Conservation (phyloP, 129 eudicot species). For the Escallonia herrerae region DNA sequence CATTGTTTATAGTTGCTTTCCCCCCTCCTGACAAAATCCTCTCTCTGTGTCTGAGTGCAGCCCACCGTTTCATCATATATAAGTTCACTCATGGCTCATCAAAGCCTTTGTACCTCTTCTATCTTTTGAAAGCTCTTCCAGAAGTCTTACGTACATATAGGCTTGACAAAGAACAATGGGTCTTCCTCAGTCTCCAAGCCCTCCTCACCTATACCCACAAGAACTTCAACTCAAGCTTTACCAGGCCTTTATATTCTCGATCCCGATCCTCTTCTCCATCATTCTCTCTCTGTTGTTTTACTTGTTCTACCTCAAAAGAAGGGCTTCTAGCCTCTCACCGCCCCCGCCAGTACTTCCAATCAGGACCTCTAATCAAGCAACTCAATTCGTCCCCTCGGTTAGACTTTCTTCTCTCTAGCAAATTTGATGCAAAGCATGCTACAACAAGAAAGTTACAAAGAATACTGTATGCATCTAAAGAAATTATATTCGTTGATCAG, state of each 20-base stretch:
- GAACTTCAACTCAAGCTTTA: conserved; percentile 54
- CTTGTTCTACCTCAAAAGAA: conserved; percentile 59
- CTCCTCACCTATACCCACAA: conserved; percentile 32
- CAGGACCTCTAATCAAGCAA: conserved; percentile 20
- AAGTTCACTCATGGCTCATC: neutral
- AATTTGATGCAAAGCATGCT: too few relatives aligned
- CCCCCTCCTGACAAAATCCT: neutral
- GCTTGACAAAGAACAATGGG: conserved; percentile 7
- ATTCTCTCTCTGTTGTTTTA: conserved; percentile 44
- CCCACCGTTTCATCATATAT: neutral
- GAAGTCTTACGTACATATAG: too few relatives aligned
- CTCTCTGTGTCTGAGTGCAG: neutral
- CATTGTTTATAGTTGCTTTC: conserved; percentile 5
- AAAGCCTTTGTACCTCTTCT: too few relatives aligned
- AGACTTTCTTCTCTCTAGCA: neutral
- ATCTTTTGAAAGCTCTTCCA: neutral
- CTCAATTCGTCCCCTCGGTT: neutral
- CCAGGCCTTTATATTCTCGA: conserved; percentile 59
- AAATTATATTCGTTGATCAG: too few relatives aligned
- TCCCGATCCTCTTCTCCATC: conserved; percentile 60
- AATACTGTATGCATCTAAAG: too few relatives aligned
- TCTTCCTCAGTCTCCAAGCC: conserved; percentile 17
- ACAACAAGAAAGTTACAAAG: too few relatives aligned
- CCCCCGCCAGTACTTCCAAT: conserved; percentile 27
- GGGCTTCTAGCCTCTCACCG: conserved; percentile 30